Conservation (phyloP, 768 basidiomycete genomes). For the Pholiota molesta region DNA sequence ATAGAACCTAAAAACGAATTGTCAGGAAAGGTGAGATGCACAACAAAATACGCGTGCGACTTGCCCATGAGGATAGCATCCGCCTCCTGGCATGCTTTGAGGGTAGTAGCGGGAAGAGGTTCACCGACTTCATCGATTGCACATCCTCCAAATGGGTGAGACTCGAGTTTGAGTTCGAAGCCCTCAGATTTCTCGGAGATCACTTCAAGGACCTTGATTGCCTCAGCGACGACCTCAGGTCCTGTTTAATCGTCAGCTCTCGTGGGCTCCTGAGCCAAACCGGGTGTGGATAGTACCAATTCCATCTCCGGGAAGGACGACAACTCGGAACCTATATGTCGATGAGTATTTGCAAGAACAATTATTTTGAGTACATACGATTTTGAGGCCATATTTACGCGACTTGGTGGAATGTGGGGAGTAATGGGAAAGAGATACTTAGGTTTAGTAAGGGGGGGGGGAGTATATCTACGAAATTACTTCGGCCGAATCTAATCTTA, state of each 20-base stretch:
- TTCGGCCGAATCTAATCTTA: conserved; percentile 31
- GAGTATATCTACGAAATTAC: conserved; percentile 16
- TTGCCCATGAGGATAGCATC: conserved; percentile 96
- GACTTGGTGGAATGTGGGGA: neutral
- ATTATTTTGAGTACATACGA: conserved; percentile 34
- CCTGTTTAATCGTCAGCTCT: conserved; percentile 44
- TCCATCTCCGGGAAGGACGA: conserved; percentile 93
- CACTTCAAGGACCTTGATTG: conserved; percentile 77
- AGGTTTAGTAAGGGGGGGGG: neutral
- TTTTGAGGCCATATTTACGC: conserved; percentile 41
- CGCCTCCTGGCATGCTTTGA: conserved; percentile 88
- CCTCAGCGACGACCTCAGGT: conserved; percentile 88
- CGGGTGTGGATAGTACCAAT: conserved; percentile 65
- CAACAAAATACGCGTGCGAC: conserved; percentile 15
- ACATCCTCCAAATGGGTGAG: conserved; percentile 86
- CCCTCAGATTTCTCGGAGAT: conserved; percentile 64
- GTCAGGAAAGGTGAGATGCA: neutral
- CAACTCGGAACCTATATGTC: conserved; percentile 75
- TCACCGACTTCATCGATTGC: conserved; percentile 91
- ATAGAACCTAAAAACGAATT: conserved; percentile 71
- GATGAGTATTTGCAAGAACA: neutral
- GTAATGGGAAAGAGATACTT: conserved; percentile 5
- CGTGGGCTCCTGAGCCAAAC: neutral
- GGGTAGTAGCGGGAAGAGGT: conserved; percentile 81
- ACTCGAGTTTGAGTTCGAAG: conserved; percentile 73